Conservation (phyloP, 108 stramenopile genomes). For the Nitzschia palea region DNA sequence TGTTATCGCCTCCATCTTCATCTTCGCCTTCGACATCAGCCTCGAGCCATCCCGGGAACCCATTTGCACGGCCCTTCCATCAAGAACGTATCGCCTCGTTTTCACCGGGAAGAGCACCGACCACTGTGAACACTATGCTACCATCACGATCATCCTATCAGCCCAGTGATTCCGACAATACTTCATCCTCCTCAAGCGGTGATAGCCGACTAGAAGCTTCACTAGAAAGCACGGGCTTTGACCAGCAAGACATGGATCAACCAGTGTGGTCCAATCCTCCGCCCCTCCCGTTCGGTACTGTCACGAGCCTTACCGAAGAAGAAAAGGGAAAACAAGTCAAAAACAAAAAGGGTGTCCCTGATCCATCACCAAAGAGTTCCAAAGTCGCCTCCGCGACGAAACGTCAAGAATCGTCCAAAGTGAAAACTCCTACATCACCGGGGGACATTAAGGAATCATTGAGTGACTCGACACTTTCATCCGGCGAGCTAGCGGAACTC, state of each 20-base stretch:
- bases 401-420: too few relatives aligned
- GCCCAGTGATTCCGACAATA: constrained; percentile 10
- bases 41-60: neutral
- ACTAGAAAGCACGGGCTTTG: neutral
- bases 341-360: too few relatives aligned
- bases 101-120: neutral
- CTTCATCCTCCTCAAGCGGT: neutral
- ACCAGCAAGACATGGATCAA: neutral
- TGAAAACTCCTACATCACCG: neutral
- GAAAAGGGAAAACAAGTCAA: too few relatives aligned
- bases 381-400: too few relatives aligned
- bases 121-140: neutral
- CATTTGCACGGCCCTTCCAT: neutral
- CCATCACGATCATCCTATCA: constrained; percentile 6
- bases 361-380: too few relatives aligned
- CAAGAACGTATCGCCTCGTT: neutral
- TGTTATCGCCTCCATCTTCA: neutral
- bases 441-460: constrained; percentile 1
- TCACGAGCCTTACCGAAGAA: too few relatives aligned
- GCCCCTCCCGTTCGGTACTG: constrained; percentile 2
- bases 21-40: neutral
- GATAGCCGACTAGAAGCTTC: neutral
- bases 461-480: constrained; percentile 23
- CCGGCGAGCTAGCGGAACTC: constrained; percentile 21
- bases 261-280: constrained; percentile 18